Evolutionary conservation across 495 filamentous ascomycete genomes (phyloP).

Genomic region (Chaetomium cochliodes): DNA sequence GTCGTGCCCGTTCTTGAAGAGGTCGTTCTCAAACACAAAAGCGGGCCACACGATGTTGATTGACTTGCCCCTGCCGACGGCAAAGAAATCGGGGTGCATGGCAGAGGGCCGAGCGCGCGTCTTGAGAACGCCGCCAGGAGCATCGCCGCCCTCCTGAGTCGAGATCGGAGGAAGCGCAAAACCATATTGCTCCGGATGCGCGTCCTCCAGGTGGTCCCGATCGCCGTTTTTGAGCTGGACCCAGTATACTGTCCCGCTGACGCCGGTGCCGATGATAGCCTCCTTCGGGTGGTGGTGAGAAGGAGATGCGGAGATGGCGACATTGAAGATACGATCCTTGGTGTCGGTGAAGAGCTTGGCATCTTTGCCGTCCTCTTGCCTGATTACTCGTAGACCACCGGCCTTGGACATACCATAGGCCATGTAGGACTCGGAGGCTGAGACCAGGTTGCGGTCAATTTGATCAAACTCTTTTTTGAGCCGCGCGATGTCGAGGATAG

Average conservation of each 20-base stretch:
- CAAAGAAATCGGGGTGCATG: constrained; percentile 87
- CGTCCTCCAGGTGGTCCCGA: constrained; percentile 70
- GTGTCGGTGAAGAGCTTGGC: constrained; percentile 84
- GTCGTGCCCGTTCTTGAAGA: constrained; percentile 68
- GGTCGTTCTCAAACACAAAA: constrained; percentile 66
- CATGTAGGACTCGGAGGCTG: constrained; percentile 88
- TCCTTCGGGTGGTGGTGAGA: constrained; percentile 57
- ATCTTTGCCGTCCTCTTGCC: constrained; percentile 88
- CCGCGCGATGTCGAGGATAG: constrained; percentile 82
- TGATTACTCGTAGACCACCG: constrained; percentile 85
- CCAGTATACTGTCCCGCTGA: constrained; percentile 95
- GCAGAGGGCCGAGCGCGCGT: constrained; percentile 87
- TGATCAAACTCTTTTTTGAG: constrained; percentile 98
- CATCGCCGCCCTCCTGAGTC: constrained; percentile 67
- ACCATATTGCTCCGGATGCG: constrained; percentile 69
- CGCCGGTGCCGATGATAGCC: constrained; percentile 83
- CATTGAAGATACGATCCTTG: constrained; percentile 88
- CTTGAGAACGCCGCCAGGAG: constrained; percentile 87
- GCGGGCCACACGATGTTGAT: constrained; percentile 88
- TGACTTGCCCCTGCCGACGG: constrained; percentile 89
- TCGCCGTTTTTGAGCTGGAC: constrained; percentile 66
- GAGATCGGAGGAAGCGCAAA: constrained; percentile 78
- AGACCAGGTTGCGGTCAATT: constrained; percentile 85
- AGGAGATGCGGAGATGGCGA: constrained; percentile 69
- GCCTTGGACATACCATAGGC: constrained; percentile 89